Conservation (phyloP, 2,329 filamentous ascomycete species). For the Dactylonectria estremocensis region DNA sequence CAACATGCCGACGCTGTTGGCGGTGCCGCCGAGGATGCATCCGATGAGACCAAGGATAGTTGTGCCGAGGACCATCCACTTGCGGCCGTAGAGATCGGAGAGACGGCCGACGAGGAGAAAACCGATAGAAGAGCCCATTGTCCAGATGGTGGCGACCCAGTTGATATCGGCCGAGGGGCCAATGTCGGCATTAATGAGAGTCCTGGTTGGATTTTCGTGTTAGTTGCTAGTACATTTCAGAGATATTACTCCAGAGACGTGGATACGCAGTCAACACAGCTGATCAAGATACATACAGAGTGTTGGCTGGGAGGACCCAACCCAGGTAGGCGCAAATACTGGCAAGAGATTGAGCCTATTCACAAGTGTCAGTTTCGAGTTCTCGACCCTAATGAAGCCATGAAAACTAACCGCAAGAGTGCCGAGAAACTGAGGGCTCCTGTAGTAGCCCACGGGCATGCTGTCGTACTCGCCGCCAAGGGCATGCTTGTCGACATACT, state of each 20-base stretch:
- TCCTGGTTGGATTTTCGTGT: constrained; percentile 22
- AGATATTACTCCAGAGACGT: no score
- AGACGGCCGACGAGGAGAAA: constrained; percentile 60
- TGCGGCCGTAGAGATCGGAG: constrained; percentile 60
- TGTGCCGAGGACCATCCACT: constrained; percentile 57
- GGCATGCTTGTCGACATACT: constrained; percentile 59
- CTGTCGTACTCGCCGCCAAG: constrained; percentile 58
- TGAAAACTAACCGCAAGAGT: constrained; percentile 53
- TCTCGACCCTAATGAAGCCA: neutral
- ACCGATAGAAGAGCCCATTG: constrained; percentile 56
- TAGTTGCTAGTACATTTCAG: neutral
- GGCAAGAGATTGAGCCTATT: constrained; percentile 52
- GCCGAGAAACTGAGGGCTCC: constrained; percentile 57
- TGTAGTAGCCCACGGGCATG: constrained; percentile 60
- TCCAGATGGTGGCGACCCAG: constrained; percentile 56
- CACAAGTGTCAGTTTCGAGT: constrained; percentile 1
- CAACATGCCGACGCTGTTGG: constrained; percentile 53
- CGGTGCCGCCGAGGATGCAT: constrained; percentile 54
- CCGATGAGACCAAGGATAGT: constrained; percentile 55
- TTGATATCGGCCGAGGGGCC: constrained; percentile 51
- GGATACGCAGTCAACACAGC: neutral
- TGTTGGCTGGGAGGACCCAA: constrained; percentile 56
- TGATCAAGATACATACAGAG: constrained; percentile 43
- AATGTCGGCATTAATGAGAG: constrained; percentile 53
- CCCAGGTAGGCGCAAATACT: constrained; percentile 54